A percentile compares a stretch with the other conserved stretches of the same genome.
phyloP scores from a whole-genome alignment of 257 asterid species.

The Solanum lycopersicoides region DNA sequence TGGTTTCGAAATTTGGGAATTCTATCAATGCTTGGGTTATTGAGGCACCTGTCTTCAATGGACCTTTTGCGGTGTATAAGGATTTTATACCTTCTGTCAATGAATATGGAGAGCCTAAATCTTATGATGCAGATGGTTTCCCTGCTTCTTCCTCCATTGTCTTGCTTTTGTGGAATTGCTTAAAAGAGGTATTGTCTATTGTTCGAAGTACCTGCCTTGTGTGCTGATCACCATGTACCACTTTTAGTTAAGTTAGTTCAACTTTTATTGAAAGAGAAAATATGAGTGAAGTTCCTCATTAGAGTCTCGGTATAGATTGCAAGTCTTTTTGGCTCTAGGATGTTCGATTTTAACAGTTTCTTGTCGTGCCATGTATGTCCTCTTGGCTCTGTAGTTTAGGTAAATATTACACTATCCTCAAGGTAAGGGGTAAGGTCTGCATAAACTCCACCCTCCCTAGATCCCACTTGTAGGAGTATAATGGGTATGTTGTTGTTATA shows the following conservation, averaged over 20 bases:
- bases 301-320: background rate
- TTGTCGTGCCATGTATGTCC: background rate
- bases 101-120: conserved; percentile 69
- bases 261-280: background rate
- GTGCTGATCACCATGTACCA: background rate
- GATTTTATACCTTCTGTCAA: conserved; percentile 76
- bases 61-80: conserved; percentile 83
- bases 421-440: background rate
- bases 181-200: conserved; percentile 45
- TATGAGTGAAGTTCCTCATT: background rate
- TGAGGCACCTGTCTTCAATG: conserved; percentile 72
- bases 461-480: background rate
- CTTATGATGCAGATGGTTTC: conserved; percentile 65
- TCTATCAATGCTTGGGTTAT: conserved; percentile 82
- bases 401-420: background rate
- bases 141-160: conserved; percentile 76
- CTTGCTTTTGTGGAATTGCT: conserved; percentile 57
- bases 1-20: conserved; percentile 77
- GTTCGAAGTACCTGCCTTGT: background rate
- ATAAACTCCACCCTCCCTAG: background rate
- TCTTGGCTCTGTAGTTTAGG: background rate
- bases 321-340: background rate
- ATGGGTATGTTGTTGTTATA: background rate
- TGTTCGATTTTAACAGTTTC: background rate
- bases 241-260: background rate